Evolutionary conservation across 192 early-diverging fungal species (phyloP).

Genomic region (Umbelopsis sp.): DNA sequence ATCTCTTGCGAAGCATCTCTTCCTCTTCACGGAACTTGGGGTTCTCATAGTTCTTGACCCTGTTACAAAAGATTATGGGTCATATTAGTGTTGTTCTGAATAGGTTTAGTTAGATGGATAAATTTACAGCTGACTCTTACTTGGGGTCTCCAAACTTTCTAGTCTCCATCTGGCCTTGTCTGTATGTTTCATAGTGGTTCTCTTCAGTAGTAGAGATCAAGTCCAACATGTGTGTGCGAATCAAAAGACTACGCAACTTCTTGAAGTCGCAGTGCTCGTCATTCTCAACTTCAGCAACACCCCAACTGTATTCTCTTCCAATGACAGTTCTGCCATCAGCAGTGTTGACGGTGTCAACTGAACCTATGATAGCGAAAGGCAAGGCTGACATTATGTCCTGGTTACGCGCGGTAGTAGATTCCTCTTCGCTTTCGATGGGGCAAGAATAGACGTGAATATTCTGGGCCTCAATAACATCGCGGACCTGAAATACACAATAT

Average conservation of each 20-base stretch:
- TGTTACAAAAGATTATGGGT: conserved; percentile 25
- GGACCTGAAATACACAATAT: conserved; percentile 46
- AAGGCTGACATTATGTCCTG: conserved; percentile 86
- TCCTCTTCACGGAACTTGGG: conserved; percentile 99
- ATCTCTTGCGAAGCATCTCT: conserved; percentile 90
- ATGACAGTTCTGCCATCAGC: conserved; percentile 87
- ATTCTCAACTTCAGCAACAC: conserved; percentile 96
- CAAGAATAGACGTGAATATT: conserved; percentile 85
- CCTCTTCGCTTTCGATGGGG: conserved; percentile 78
- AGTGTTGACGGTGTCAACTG: conserved; percentile 80
- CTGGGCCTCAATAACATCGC: conserved; percentile 78
- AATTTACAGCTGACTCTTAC: conserved; percentile 35
- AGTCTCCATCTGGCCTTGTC: conserved; percentile 84
- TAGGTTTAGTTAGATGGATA: background rate
- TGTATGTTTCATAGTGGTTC: conserved; percentile 92
- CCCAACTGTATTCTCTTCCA: conserved; percentile 91
- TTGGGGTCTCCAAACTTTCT: conserved; percentile 88
- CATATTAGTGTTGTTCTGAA: background rate
- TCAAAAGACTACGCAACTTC: conserved; percentile 85
- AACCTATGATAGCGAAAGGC: conserved; percentile 94
- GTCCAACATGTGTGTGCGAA: conserved; percentile 96
- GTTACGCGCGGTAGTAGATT: conserved; percentile 74
- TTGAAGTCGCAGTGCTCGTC: conserved; percentile 96
- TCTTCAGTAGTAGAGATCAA: conserved; percentile 94
- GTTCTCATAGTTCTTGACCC: conserved; percentile 77